These are phyloP conservation scores for Epichloe glyceriae DNA, from an alignment of 2,329 filamentous ascomycete species.

Conservation along the genomic window DNA sequence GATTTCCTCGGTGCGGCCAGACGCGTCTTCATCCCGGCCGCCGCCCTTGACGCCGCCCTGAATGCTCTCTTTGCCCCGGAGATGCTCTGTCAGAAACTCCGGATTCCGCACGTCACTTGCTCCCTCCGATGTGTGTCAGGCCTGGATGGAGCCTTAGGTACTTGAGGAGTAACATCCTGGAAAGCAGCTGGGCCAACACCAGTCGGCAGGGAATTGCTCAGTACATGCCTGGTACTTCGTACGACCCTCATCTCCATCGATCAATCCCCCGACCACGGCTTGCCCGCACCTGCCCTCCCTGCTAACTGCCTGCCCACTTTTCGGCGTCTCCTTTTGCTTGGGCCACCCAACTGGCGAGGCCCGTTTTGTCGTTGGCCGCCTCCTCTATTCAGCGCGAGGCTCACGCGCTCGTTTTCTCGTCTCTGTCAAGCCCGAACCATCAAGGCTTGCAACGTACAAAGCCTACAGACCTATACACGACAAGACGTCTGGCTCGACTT, in stretches of 20 bases:
- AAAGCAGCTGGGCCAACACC: too few species aligned
- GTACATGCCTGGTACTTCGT: neutral
- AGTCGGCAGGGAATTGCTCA: too few species aligned
- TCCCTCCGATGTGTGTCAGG: neutral
- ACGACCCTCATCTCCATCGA: too few species aligned
- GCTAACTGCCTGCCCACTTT: conserved; percentile 1
- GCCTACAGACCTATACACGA: neutral
- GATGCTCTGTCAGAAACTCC: too few species aligned
- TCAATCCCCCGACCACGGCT: neutral
- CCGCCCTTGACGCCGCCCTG: too few species aligned
- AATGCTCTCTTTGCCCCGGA: neutral
- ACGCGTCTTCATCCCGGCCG: too few species aligned
- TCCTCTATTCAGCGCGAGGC: conserved; percentile 8
- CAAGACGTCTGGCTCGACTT: neutral
- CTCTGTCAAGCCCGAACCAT: neutral
- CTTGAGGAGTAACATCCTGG: too few species aligned
- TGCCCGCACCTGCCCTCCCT: conserved; percentile 1
- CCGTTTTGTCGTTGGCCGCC: conserved; percentile 1
- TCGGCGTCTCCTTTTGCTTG: conserved; percentile 6
- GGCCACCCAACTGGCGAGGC: neutral
- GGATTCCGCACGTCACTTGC: neutral
- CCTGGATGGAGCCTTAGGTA: neutral
- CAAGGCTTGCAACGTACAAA: neutral
- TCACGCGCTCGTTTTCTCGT: conserved; percentile 7
- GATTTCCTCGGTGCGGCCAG: too few species aligned